Evolutionary conservation across 768 basidiomycete species (phyloP).

Genomic region (Termitomyces sp.): DNA sequence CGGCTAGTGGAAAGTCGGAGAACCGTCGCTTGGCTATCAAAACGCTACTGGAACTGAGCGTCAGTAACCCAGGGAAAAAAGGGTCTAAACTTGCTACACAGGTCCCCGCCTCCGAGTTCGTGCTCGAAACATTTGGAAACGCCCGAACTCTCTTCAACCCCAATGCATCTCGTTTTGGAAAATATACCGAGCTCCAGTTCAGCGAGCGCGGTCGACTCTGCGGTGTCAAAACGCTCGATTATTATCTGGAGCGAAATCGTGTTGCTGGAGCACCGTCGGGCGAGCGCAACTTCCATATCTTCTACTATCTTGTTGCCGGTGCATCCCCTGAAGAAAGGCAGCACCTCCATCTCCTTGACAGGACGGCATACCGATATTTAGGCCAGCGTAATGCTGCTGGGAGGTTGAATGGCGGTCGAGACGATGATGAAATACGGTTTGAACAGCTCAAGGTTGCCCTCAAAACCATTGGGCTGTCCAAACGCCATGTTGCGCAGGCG

Average conservation of each 20-base stretch:
- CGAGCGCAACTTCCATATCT: conserved; percentile 96
- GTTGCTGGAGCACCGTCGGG: conserved; percentile 86
- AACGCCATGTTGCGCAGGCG: conserved; percentile 91
- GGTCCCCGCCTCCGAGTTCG: conserved; percentile 91
- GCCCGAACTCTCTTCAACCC: conserved; percentile 89
- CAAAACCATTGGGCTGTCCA: conserved; percentile 90
- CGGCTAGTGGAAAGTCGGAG: conserved; percentile 92
- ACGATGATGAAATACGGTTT: conserved; percentile 85
- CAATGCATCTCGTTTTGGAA: conserved; percentile 95
- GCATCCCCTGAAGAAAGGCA: conserved; percentile 84
- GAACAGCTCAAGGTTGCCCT: conserved; percentile 93
- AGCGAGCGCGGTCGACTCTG: conserved; percentile 83
- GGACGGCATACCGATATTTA: conserved; percentile 81
- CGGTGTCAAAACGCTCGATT: conserved; percentile 93
- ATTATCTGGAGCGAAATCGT: conserved; percentile 89
- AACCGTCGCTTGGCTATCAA: conserved; percentile 88
- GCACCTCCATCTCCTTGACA: conserved; percentile 80
- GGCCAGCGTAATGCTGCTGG: conserved; percentile 55
- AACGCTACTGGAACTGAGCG: conserved; percentile 84
- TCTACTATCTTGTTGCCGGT: conserved; percentile 94
- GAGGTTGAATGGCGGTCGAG: conserved; percentile 43
- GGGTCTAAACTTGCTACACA: conserved; percentile 83
- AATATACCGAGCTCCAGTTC: conserved; percentile 98
- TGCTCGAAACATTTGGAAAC: conserved; percentile 92
- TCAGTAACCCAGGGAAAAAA: conserved; percentile 88